Evolutionary conservation across 148 eudicot genomes (phyloP), one percentile per base, ranked within the genome.

Genomic region (Chenopodium berlandieri): DNA sequence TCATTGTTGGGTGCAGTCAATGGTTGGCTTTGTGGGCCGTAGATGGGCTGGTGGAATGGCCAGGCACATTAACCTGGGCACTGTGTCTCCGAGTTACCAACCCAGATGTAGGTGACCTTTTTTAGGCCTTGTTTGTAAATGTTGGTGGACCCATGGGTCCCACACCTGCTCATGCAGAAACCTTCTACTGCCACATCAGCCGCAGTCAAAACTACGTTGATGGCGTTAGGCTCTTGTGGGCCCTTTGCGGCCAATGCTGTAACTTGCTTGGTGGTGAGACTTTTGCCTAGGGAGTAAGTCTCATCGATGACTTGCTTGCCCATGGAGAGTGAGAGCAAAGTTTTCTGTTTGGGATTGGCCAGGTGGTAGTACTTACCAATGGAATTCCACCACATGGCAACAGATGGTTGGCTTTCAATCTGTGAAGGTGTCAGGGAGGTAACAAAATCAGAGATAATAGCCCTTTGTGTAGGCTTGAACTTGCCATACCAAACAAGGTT

Each of bases 61-160:
- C 91, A 90, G 1, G 93, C 91, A 58, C 94, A 90, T 67, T 88
- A 86, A 31, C 94, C 91, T 11, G 95, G 91, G 32, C 95, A 92
- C 54, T 92, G 95, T 12, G 76, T 88, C 63, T 79, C 86, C 6
- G 91, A 86, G 82, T 89, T 88, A 0, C 91, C 93, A 22, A 90
- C 91, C 91, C 93, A 90, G 11, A 86, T 85, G 73, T 88, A 88
- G 7, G 90, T 83, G 27, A 65, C 83, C 73, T 76, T 76, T 22
- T 76, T 20, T 16, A 23, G 31, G 81, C 50, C 50, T 22, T 20
- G 66, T 25, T 50, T 79, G 40, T 73, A 48, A 34, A 62, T 60
- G 32, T 20, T 1, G 71, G 78, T 22, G 32, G 80, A 85, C n/a
- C 89, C 91, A 20, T 89, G 91, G 54, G 89, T 79, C 50, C 90